phyloP scores from a whole-genome alignment of 2,329 filamentous ascomycete species.

The Aspergillus fumigatiaffinis region DNA sequence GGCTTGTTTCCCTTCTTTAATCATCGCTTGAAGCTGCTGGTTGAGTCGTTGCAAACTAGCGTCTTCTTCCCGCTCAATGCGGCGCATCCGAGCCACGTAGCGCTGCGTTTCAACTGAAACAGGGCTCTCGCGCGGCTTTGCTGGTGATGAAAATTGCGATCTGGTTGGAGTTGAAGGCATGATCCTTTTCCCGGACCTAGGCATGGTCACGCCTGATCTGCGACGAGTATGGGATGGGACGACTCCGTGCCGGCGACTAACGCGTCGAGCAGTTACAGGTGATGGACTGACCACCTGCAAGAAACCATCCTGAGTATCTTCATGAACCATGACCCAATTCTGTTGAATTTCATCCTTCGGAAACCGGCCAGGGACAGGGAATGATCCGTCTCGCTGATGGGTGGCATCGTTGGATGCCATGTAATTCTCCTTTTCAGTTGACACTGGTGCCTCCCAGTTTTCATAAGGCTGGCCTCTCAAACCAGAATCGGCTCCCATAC shows the following conservation, averaged over 20 bases:
- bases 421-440: constrained; percentile 23
- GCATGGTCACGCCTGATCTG: constrained; percentile 20
- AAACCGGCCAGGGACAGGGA: constrained; percentile 53
- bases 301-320: constrained; percentile 16
- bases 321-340: constrained; percentile 67
- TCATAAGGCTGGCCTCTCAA: constrained; percentile 17
- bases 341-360: constrained; percentile 53
- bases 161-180: constrained; percentile 22
- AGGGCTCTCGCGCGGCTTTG: constrained; percentile 28
- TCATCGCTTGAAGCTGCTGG: constrained; percentile 75
- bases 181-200: constrained; percentile 22
- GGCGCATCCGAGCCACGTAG: constrained; percentile 66
- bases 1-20: constrained; percentile 81
- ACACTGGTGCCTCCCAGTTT: constrained; percentile 26
- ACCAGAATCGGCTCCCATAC: constrained; percentile 40
- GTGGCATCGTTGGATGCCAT: constrained; percentile 8
- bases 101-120: constrained; percentile 61
- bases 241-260: constrained; percentile 17
- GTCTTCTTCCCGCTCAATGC: constrained; percentile 74
- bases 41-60: constrained; percentile 76
- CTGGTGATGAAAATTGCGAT: constrained; percentile 21
- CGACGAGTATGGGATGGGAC: constrained; percentile 22
- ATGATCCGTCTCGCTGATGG: constrained; percentile 23
- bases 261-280: constrained; percentile 17
- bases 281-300: constrained; percentile 12